Evolutionary conservation across 345 rosid species (phyloP).

Genomic region (Eucalyptus dawsonii): DNA sequence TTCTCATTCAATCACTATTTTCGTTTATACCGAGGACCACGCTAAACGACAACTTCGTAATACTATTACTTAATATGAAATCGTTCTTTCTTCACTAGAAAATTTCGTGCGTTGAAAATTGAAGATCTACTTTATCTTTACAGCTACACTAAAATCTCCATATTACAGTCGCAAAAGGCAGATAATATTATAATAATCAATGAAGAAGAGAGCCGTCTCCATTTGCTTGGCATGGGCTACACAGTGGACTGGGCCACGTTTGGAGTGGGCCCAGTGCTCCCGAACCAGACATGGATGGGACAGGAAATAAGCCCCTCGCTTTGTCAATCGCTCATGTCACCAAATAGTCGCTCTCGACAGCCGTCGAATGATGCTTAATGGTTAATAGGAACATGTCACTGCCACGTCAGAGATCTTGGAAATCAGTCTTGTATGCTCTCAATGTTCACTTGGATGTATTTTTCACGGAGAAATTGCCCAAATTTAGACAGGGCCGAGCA

Average conservation of each 20-base stretch:
- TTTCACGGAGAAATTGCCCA: background rate
- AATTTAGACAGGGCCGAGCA: too few species aligned
- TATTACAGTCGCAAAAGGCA: background rate
- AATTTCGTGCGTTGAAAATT: background rate
- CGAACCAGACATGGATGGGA: background rate
- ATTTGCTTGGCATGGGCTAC: background rate
- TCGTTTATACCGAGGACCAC: background rate
- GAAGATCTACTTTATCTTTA: background rate
- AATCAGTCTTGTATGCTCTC: background rate
- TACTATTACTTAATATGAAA: background rate
- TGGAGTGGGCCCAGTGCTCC: background rate
- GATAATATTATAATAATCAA: background rate
- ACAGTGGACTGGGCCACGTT: background rate
- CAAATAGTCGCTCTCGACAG: background rate
- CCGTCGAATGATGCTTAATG: background rate
- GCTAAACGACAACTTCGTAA: background rate
- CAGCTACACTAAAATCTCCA: background rate
- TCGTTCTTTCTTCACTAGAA: background rate
- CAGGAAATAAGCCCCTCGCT: background rate
- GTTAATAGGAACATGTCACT: background rate
- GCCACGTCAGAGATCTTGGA: background rate
- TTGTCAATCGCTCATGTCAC: background rate
- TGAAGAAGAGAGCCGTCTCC: background rate
- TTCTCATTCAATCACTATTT: background rate
- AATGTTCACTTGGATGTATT: background rate